Percentiles rank a stretch among this genome's conserved stretches.
Evolutionary conservation across 2,329 filamentous ascomycete genomes (phyloP).

Genomic region (Pseudogymnoascus destructans): DNA sequence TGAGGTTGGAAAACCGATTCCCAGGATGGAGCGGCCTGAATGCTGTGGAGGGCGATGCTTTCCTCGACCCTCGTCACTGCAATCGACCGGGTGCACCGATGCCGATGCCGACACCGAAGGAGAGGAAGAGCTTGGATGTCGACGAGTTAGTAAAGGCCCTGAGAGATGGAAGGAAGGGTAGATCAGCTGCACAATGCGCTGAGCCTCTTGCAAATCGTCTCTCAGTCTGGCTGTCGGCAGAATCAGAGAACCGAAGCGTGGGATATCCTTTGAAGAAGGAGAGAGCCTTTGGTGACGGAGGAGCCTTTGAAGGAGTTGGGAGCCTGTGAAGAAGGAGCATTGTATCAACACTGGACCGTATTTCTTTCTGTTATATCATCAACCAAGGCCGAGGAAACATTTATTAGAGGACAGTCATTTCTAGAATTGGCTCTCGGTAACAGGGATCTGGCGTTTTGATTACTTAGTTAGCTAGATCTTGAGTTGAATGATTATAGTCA

Average conservation of each 20-base stretch:
- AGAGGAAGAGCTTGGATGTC: not conserved
- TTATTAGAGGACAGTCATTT: constrained; percentile 29
- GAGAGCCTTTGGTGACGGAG: not conserved
- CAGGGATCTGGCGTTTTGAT: not conserved
- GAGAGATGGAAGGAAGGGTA: not conserved
- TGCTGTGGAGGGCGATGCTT: not conserved
- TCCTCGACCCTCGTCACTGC: not conserved
- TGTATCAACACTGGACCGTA: constrained; percentile 11
- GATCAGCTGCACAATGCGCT: not conserved
- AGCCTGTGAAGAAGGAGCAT: not conserved
- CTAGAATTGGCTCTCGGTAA: constrained; percentile 29
- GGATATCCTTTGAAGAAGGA: not conserved
- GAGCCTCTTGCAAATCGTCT: not conserved
- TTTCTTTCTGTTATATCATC: constrained; percentile 29
- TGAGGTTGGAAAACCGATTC: not conserved
- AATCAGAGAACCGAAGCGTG: not conserved
- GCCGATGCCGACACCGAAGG: not conserved
- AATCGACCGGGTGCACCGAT: not conserved
- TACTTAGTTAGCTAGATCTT: not conserved
- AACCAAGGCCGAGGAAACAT: constrained; percentile 16
- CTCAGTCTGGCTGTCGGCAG: not conserved
- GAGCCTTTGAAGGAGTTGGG: not conserved
- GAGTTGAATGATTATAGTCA: not conserved
- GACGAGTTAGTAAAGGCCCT: not conserved
- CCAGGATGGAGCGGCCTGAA: not conserved